Conservation (phyloP, 495 filamentous ascomycete species). For the Xylaria curta region DNA sequence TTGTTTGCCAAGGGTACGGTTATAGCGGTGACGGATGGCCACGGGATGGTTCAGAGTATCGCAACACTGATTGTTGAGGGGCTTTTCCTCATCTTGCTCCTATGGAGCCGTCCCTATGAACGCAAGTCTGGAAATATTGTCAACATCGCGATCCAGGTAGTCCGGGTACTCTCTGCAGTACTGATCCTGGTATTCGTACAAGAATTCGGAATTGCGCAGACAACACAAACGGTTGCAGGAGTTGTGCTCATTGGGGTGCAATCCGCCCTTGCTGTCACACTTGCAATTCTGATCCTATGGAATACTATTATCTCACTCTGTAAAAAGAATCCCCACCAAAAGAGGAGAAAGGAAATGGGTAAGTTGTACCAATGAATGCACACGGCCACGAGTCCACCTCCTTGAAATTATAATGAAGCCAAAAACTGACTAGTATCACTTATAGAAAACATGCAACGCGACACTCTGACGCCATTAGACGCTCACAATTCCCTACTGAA, state of each 20-base stretch:
- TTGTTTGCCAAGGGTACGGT: slow-evolving; percentile 90
- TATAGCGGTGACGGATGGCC: slow-evolving; percentile 84
- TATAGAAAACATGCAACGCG: slow-evolving; percentile 80
- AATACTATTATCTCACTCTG: slow-evolving; percentile 85
- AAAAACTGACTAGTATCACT: slow-evolving; percentile 30
- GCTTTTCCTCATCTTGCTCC: slow-evolving; percentile 69
- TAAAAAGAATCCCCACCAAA: slow-evolving; percentile 88
- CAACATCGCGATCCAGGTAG: slow-evolving; percentile 91
- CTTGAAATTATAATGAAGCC: slow-evolving; percentile 7
- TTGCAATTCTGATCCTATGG: slow-evolving; percentile 88
- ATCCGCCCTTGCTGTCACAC: slow-evolving; percentile 77
- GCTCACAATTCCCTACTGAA: slow-evolving; percentile 90
- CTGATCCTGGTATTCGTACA: slow-evolving; percentile 95
- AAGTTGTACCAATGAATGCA: slow-evolving; percentile 44
- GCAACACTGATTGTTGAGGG: slow-evolving; percentile 83
- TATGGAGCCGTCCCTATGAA: slow-evolving; percentile 88
- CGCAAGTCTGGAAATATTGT: slow-evolving; percentile 86
- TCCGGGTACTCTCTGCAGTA: slow-evolving; percentile 88
- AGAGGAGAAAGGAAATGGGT: slow-evolving; percentile 84
- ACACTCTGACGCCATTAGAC: slow-evolving; percentile 87
- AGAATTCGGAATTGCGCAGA: slow-evolving; percentile 86
- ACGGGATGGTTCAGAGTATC: slow-evolving; percentile 80
- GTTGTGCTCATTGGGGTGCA: slow-evolving; percentile 90
- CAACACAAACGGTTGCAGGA: slow-evolving; percentile 91
- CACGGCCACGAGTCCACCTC: background rate